Percentiles rank a stretch among this genome's conserved stretches.
Evolutionary conservation across 2,329 filamentous ascomycete species (phyloP).

Genomic region (Sphaceloma murrayae): DNA sequence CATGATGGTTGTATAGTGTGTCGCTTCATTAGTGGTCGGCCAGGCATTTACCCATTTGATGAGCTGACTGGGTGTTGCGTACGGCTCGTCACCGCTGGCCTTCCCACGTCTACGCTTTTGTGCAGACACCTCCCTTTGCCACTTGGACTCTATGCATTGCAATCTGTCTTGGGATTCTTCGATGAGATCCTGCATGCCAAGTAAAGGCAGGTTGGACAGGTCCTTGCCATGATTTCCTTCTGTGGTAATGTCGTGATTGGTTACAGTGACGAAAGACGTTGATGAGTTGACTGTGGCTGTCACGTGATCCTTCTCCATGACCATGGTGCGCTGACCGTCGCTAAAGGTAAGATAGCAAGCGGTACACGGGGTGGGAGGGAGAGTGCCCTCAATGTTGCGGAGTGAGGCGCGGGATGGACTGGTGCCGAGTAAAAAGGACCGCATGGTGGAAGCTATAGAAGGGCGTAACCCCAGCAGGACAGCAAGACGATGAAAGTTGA

Average conservation of each 20-base stretch:
- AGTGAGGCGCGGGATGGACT: constrained; percentile 22
- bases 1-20: constrained; percentile 50
- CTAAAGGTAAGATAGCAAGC: constrained; percentile 51
- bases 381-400: constrained; percentile 24
- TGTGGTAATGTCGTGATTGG: constrained; percentile 44
- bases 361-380: constrained; percentile 38
- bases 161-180: constrained; percentile 30
- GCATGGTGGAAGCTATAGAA: constrained; percentile 45
- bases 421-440: constrained; percentile 34
- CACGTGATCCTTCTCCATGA: constrained; percentile 48
- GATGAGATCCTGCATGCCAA: constrained; percentile 24
- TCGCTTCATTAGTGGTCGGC: constrained; percentile 48
- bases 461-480: constrained; percentile 46
- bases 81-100: not conserved
- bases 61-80: constrained; percentile 4
- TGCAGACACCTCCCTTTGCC: constrained; percentile 19
- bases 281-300: constrained; percentile 39
- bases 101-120: constrained; percentile 4
- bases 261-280: constrained; percentile 45
- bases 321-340: constrained; percentile 38
- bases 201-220: constrained; percentile 18
- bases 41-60: constrained; percentile 24
- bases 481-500: constrained; percentile 42
- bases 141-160: constrained; percentile 26
- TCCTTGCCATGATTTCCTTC: constrained; percentile 21